Evolutionary conservation across 495 filamentous ascomycete species (phyloP), one percentile per base, ranked within the genome.

Genomic region (Annulohypoxylon nitens): DNA sequence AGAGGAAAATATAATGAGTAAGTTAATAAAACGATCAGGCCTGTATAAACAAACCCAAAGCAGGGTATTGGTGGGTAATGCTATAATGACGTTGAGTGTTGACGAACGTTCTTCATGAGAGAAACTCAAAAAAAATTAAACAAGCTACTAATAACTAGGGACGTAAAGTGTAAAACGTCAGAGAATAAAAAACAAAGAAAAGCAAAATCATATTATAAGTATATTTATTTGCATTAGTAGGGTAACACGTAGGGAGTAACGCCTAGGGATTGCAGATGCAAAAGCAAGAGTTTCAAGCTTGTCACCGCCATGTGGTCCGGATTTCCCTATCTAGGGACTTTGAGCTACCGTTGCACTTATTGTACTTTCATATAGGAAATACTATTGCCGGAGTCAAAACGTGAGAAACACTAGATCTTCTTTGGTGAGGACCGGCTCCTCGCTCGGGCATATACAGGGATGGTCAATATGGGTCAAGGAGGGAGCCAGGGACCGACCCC

Each of bases 221-320:
- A 43, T 20, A 45, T 10, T 59, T 23, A 45, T 10, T 59, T 33
- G 25, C 18, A n/a, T 59, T 26, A 63, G 43, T 41, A 54, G 16
- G 8, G 51, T 67, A 25, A 26, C 55, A 16, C n/a, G 6, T 12
- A 54, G 48, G 23, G 12, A 23, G 39, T 43, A 43, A 43, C 39
- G 39, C 39, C 39, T 43, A n/a, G 39, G 57, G 36, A 68, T 26
- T 9, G 23, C 20, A 16, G 50, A 8, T 55, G 12, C 10, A 62
- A 64, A 73, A 68, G 58, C 58, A 67, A 47, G 26, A 54, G 55
- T 61, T 73, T 69, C 48, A 68, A 64, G 59, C 45, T 47, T 47
- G 64, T 73, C 70, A 58, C 64, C 64, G 64, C 60, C 59, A 67
- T 57, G 64, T 57, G 9, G 8, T 11, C n/a, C 41, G 50, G 37